These are phyloP conservation scores for Fusarium kyushuense DNA, from an alignment of 2,329 filamentous ascomycete genomes.

Conservation along the genomic window DNA sequence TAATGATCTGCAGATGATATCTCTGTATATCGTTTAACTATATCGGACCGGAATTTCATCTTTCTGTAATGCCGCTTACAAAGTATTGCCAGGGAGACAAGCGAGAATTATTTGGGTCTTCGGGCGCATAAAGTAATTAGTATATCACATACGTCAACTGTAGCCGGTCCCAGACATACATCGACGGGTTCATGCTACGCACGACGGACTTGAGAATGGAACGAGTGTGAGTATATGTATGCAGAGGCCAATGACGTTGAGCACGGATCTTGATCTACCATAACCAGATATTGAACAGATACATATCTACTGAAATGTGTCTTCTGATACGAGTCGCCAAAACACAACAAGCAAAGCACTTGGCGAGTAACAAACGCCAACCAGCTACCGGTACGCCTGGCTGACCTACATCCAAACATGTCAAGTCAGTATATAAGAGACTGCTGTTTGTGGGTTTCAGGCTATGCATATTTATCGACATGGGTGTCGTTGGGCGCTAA, in stretches of 20 bases:
- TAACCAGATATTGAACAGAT: background rate
- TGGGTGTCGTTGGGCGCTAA: background rate
- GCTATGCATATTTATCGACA: background rate
- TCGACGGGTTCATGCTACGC: background rate
- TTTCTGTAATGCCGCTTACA: background rate
- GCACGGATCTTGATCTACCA: background rate
- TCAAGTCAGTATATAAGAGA: background rate
- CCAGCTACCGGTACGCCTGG: background rate
- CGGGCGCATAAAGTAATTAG: background rate
- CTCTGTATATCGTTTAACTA: background rate
- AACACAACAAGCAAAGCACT: background rate
- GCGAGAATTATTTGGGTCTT: background rate
- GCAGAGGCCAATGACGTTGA: background rate
- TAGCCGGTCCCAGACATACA: background rate
- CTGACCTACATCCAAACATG: background rate
- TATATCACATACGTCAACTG: background rate
- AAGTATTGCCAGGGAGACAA: background rate
- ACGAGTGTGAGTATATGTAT: background rate
- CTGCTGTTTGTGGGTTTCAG: background rate
- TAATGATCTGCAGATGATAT: background rate
- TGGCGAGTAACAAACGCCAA: background rate
- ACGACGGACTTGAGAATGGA: background rate
- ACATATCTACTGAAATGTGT: background rate
- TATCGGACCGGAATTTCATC: background rate
- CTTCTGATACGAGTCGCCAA: background rate